phyloP scores from a whole-genome alignment of 805 yeast genomes.

The Hemisphaericaspora nanyangensis region DNA sequence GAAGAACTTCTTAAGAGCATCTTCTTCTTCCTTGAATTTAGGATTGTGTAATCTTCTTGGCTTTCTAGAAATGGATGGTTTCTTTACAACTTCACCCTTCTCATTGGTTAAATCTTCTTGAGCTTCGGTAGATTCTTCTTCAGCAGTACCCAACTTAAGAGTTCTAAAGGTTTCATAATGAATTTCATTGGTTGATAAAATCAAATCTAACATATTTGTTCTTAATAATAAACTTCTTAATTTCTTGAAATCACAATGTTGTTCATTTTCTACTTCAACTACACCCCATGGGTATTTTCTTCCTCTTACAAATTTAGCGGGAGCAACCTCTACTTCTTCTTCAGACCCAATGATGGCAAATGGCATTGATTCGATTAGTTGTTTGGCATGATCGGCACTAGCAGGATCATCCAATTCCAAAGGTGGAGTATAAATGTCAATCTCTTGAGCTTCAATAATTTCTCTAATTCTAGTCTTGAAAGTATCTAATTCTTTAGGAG shows the following conservation, averaged over 20 bases:
- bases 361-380: constrained; percentile 80
- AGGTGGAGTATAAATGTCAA: constrained; percentile 80
- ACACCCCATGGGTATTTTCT: constrained; percentile 90
- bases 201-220: constrained; percentile 78
- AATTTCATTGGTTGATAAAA: constrained; percentile 72
- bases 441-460: constrained; percentile 79
- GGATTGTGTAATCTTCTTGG: constrained; percentile 71
- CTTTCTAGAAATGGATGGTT: constrained; percentile 33
- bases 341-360: constrained; percentile 81
- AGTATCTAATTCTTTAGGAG: constrained; percentile 61
- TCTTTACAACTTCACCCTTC: constrained; percentile 28
- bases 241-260: constrained; percentile 80
- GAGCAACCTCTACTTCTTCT: constrained; percentile 57
- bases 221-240: constrained; percentile 75
- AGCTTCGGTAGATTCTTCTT: constrained; percentile 36
- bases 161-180: constrained; percentile 81
- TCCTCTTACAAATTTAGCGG: constrained; percentile 68
- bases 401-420: constrained; percentile 72
- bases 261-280: constrained; percentile 82
- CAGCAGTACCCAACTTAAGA: constrained; percentile 51
- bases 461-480: constrained; percentile 78
- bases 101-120: constrained; percentile 24
- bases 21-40: constrained; percentile 94
- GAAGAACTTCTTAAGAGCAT: constrained; percentile 86
- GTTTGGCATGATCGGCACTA: constrained; percentile 75